Percentiles rank a stretch among this genome's conserved stretches.
These are phyloP conservation scores for Ilex paraguariensis DNA, from an alignment of 305 asterid genomes.

Conservation along the genomic window DNA sequence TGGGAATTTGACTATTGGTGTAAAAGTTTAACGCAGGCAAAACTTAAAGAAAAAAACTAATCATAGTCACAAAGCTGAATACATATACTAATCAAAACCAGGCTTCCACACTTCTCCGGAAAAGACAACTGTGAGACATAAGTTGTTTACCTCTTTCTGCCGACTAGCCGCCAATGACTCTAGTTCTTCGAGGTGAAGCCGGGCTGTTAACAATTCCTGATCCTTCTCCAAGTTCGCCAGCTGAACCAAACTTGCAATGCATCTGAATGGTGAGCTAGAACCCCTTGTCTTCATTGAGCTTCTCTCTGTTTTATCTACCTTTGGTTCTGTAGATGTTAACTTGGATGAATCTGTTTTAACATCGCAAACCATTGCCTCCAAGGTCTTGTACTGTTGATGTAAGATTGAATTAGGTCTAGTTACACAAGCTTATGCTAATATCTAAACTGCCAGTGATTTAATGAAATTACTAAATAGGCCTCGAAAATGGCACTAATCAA, in stretches of 20 bases:
- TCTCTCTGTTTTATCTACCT: constrained; percentile 52
- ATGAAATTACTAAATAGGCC: too few relatives aligned
- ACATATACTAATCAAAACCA: not conserved
- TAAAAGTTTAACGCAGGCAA: not conserved
- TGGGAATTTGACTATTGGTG: too few relatives aligned
- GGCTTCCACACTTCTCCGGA: not conserved
- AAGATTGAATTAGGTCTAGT: too few relatives aligned
- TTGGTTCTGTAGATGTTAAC: constrained; percentile 34
- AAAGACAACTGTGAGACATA: not conserved
- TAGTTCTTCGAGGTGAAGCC: constrained; percentile 64
- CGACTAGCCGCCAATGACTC: constrained; percentile 60
- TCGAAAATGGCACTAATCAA: too few relatives aligned
- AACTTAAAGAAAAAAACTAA: not conserved
- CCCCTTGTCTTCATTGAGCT: constrained; percentile 61
- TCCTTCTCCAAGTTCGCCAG: constrained; percentile 86
- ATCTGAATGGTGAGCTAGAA: constrained; percentile 88
- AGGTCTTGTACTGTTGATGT: constrained; percentile 62
- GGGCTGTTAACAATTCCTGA: constrained; percentile 63
- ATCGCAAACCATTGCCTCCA: constrained; percentile 72
- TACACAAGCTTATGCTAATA: too few relatives aligned
- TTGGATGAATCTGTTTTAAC: constrained; percentile 49
- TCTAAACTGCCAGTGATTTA: too few relatives aligned
- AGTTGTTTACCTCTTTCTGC: constrained; percentile 59
- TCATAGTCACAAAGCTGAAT: not conserved
- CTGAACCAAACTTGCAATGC: constrained; percentile 79